A percentile compares a stretch with the other conserved stretches of the same genome.
These are phyloP conservation scores for Hypomontagnella submonticulosa DNA, from an alignment of 495 filamentous ascomycete genomes.

Conservation along the genomic window DNA sequence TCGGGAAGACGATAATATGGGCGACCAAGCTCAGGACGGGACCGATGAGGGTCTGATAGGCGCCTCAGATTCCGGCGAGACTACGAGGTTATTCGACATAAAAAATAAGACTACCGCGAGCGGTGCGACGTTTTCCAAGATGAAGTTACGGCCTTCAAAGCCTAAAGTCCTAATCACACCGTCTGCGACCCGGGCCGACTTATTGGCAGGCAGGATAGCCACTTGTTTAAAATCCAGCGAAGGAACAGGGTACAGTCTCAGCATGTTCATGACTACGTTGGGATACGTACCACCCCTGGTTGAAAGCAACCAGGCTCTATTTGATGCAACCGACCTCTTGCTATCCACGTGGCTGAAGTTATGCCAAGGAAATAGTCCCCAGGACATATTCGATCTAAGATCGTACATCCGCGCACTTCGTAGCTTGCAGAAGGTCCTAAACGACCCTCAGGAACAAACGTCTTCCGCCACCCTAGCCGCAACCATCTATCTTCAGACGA, in stretches of 20 bases:
- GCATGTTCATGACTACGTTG: conserved; percentile 23
- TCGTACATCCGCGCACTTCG: conserved; percentile 28
- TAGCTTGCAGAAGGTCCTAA: conserved; percentile 26
- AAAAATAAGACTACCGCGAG: conserved; percentile 12
- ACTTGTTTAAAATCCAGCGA: conserved; percentile 23
- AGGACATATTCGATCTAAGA: conserved; percentile 21
- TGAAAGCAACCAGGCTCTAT: conserved; percentile 25
- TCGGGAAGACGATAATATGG: background rate
- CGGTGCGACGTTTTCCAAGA: conserved; percentile 30
- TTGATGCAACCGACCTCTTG: conserved; percentile 32
- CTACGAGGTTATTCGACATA: conserved; percentile 7
- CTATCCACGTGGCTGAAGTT: conserved; percentile 30
- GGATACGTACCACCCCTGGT: conserved; percentile 21
- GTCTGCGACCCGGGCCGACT: conserved; percentile 10
- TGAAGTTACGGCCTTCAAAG: conserved; percentile 14
- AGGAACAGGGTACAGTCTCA: conserved; percentile 28
- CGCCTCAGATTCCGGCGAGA: background rate
- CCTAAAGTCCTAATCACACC: conserved; percentile 11
- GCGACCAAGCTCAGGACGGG: background rate
- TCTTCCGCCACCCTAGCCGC: conserved; percentile 29
- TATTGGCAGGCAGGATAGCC: conserved; percentile 18
- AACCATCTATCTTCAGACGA: conserved; percentile 27
- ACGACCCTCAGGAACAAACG: conserved; percentile 25
- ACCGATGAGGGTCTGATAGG: background rate
- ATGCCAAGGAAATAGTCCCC: conserved; percentile 6